Base-by-base conservation (phyloP, 805 yeast species). In the Saturnispora dispora region DNA sequence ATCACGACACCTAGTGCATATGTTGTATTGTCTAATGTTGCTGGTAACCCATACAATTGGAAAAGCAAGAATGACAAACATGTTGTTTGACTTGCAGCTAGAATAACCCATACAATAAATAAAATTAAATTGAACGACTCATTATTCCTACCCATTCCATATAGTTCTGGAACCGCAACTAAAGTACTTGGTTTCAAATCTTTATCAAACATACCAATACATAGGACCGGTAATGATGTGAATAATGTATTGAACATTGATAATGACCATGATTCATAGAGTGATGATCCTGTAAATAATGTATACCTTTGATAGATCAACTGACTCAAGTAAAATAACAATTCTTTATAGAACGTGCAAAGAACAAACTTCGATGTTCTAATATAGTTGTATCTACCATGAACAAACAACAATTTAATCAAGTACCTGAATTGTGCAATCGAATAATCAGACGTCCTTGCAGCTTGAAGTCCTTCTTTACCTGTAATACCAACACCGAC, bases 401-500 rank as follows among this genome's bases (percentile, higher is more conserved):
- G 96, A 7, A 95, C 99, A 45, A 93, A 73, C 43, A 93, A 71
- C 47, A 93, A 70, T 66, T 93, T 93, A 52, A 85, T 70, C 53
- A 93, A 69, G 63, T 78, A 93, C 53, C 96, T 73, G 69, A 93
- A 93, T 64, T 93, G 99, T 0, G 95, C 99, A 63, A 93, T 85
- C 1, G 98, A 83, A 62, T 88, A 93, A 67, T 93, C 99, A 0
- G 97, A 83, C 0, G 96, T 77, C 59, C 99, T 74, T 0, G 99
- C 96, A 0, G 99, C 99, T 62, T 93, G 99, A 42, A 93, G 71
- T 1, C 99, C 99, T 68, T 93, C 99, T 59, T 85, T 86, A 36
- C 99, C 99, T 1, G 98, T 90, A 49, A 93, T 93, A 28, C 99
- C 99, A 55, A 93, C 79, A 28, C 99, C 99, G 51, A 93, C 88